Evolutionary conservation across 208 protist genomes (phyloP), one percentile per base, ranked within the genome.

Genomic region (Trypanosoma melophagium): DNA sequence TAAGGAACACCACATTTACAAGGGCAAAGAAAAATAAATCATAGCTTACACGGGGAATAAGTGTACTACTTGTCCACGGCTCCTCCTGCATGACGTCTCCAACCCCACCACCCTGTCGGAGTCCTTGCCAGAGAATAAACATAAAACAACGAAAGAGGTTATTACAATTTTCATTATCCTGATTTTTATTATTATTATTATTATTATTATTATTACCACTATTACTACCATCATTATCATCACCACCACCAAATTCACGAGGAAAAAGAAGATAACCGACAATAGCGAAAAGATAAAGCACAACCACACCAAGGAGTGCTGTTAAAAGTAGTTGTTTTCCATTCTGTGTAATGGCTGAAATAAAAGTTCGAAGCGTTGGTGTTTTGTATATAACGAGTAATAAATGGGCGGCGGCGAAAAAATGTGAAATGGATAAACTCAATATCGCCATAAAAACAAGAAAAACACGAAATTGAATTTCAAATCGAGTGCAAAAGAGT

Each of bases 21-120:
- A 98, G 31, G 35, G 95, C 89, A 77, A 95, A 97, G 81, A 97
- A 98, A 40, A 87, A 62, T 53, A 97, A 77, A 76, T 98, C 94
- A 76, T 96, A 95, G 24, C 67, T 69, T 16, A 92, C 65, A 7
- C 89, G 86, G 4, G 75, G 60, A 25, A 89, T 44, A 41, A 87
- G 63, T 41, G 78, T 74, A 14, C 57, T 42, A 38, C 79, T 80
- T 22, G 63, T 75, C 84, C 87, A 96, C 25, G 71, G 25, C 67
- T 75, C 80, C 31, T 80, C 72, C 49, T 67, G 67, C 90, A 96
- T 93, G 25, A 92, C 77, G 56, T 96, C 90, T 24, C 79, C 87
- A 4, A 96, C 81, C 19, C 90, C 90, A 58, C 90, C 90, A 59
- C 87, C 87, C 19, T 80, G 76, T 17, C 87, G 84, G 41, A 96